Evolutionary conservation across 441 rosid genomes (phyloP), one percentile per base, ranked within the genome.

Genomic region (Syzygium malaccense): DNA sequence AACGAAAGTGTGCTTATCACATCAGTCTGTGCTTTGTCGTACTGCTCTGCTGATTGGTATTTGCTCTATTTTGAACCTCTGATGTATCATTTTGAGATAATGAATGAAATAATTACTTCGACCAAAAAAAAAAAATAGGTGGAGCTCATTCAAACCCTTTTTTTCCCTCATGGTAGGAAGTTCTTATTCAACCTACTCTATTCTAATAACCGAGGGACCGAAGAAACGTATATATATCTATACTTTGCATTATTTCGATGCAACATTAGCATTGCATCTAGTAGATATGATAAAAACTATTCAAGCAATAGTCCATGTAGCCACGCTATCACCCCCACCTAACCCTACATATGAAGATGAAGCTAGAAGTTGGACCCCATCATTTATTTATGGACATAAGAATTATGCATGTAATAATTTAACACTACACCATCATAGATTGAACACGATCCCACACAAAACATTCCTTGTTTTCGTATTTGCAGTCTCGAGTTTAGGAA

Each of bases 11-110:
- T 71, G 17, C 51, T 37, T 11, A 71, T 37, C 83, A 71, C 11
- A 5, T 8, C 5, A 20, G 0, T 20, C 3, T 37, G 4, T 1
- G 1, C 26, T 68, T 71, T 71, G 25, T 41, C 3, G 5, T 23
- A 3, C 3, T 71, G 2, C 25, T 71, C 37, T 71, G n/a, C n/a
- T 3, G 11, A 11, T 37, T 71, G 83, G n/a, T 5, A 71, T 37
- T 37, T 71, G 26, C 15, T 37, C 37, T 37, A 37, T 37, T 71
- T 20, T 37, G n/a, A 23, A 20, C 9, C 1, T 20, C 49, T 71
- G 0, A 0, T 37, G 28, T 71, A 37, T 37, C 15, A 11, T 37
- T 15, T 71, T 4, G 14, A 71, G 18, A 4, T 64, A 62, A n/a
- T 64, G 71, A 62, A 62, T 62, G n/a, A 33, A n/a, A 33, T 33